Evolutionary conservation across 768 basidiomycete species (phyloP), one percentile per base, ranked within the genome.

Genomic region (Boletus rubropictus): DNA sequence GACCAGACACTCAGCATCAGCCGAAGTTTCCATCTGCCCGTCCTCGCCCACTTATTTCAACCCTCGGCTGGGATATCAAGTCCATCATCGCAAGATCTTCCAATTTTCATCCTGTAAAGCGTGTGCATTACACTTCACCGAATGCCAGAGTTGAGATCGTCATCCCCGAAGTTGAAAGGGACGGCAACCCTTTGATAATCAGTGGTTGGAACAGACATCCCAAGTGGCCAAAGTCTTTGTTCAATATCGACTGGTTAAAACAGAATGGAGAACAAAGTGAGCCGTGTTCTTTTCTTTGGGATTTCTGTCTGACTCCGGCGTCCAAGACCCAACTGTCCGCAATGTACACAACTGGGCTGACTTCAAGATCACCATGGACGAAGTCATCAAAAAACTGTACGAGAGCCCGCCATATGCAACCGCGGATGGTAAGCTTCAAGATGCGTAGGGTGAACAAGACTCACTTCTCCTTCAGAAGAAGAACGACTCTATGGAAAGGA

Each of bases 401-500:
- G 52, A 57, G 29, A 59, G 58, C 25, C 36, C 72, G 5, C 53
- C 47, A 15, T 73, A 72, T 52, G 67, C 69, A 2, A 53, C 49
- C 11, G 57, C 68, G 25, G 66, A 68, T 51, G 79, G 79, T 76
- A 56, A 48, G 63, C 40, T 15, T 21, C 14, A 18, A 6, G 24
- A 33, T 5, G n/a, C 20, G 12, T 32, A 12, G 5, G n/a, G n/a
- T 8, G 12, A 24, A 14, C 11, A 22, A 42, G 7, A 5, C 37
- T 43, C 3, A 46, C 5, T 5, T 25, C 17, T 46, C 36, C 24
- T 44, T 9, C 53, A 86, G 84, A 85, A 54, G 56, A 60, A 9
- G 76, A 80, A 57, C 70, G 85, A 24, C 69, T 81, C 8, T 91
- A 92, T 56, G 87, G 85, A 18, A 91, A 91, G 58, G 89, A 92